Evolutionary conservation across 805 yeast genomes (phyloP), one percentile per base, ranked within the genome.

Genomic region (Teunomyces cretensis): DNA sequence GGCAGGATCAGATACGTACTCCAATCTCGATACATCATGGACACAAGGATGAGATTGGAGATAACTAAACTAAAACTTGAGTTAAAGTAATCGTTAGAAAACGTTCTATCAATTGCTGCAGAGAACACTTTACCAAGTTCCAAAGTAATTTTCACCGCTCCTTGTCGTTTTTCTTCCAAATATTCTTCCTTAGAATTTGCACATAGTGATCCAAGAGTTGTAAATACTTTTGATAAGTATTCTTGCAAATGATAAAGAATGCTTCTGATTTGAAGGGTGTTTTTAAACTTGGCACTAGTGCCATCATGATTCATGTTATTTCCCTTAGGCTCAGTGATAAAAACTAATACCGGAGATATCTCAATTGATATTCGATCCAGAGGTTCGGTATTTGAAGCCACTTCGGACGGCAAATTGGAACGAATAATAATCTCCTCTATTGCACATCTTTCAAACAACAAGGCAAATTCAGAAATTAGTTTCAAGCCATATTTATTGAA

Each of bases 231-330:
- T 1, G 78, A 52, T 2, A 73, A 60, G 28, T 70, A 65, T 6
- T 73, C 65, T 50, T 80, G 84, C 19, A 80, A 61, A 28, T 78
- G 70, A 40, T 75, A 70, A 27, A 70, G 60, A 30, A 83, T 69
- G 48, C 71, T 71, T 43, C 89, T 72, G 9, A 82, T 58, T 49
- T 83, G 80, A 2, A 79, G 62, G 0, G 84, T 65, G 54, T 86
- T 86, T 50, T 85, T 85, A 62, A 70, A 80, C 52, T 80, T 81
- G 0, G 86, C 78, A 33, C 80, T 72, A 0, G 80, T 75, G 32
- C 73, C 74, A 30, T 72, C 75, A 45, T 70, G 62, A 43, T 67
- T 57, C 40, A 59, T 47, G 17, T 58, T 56, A 30, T 69, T 52
- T 38, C 65, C 55, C 6, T 57, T 50, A 0, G 80, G 80, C 17